phyloP scores from a whole-genome alignment of 192 early-diverging fungal genomes.

The Cetraspora pellucida region DNA sequence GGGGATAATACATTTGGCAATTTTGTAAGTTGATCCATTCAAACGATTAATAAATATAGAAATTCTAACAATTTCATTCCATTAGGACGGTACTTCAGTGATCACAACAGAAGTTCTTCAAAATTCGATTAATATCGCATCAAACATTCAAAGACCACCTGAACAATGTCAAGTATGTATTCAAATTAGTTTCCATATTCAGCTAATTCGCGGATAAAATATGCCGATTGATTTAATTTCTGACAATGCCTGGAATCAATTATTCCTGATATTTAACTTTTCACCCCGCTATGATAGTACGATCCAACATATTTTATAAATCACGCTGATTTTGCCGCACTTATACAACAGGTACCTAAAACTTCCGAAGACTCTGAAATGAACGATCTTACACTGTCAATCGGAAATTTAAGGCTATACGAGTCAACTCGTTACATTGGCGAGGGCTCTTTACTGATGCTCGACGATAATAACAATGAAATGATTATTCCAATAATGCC shows the following conservation, averaged over 20 bases:
- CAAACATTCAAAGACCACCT: slow-evolving; percentile 5
- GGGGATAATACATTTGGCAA: no score
- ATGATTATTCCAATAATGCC: slow-evolving; percentile 27
- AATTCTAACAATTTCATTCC: not conserved
- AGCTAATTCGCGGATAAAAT: no score
- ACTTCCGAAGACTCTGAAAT: not conserved
- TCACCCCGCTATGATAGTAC: slow-evolving; percentile 6
- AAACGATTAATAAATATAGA: no score
- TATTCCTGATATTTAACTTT: no score
- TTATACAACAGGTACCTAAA: not conserved
- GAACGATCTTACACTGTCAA: not conserved
- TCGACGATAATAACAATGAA: slow-evolving; percentile 16
- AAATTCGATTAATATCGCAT: not conserved
- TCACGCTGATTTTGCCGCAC: not conserved
- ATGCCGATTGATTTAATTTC: no score
- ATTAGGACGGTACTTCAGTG: not conserved
- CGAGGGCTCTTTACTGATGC: slow-evolving; percentile 15
- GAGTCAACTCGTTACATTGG: slow-evolving; percentile 28
- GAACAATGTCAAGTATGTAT: slow-evolving; percentile 5
- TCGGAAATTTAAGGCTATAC: slow-evolving; percentile 15
- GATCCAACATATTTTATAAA: slow-evolving; percentile 30
- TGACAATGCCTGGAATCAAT: no score
- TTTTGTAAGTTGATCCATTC: not conserved
- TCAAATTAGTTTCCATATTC: not conserved
- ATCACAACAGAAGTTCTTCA: not conserved